Evolutionary conservation across 768 basidiomycete genomes (phyloP), one percentile per base, ranked within the genome.

Genomic region (Macrolepiota albuminosa): DNA sequence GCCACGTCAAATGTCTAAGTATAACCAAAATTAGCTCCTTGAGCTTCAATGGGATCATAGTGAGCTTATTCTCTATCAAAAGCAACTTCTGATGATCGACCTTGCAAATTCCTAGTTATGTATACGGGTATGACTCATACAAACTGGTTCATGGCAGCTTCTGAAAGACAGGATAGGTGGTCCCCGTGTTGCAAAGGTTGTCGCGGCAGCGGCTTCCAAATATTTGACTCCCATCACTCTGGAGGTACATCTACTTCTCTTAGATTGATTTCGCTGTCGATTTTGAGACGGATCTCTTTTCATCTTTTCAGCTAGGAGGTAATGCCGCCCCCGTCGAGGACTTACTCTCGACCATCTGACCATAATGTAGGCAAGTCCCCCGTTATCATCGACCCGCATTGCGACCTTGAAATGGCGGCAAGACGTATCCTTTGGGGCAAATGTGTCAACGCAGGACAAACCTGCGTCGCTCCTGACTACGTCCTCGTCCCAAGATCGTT

Each of bases 401-500:
- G 82, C 56, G 86, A 94, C 67, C 72, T 93, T 53, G 77, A 84
- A 58, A 73, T 78, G 5, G 79, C 86, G 0, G 89, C 89, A 3
- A 81, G 79, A 46, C 80, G 92, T n/a, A 77, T 95, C 47, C 70
- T 93, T 39, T 93, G 90, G 89, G 91, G 91, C n/a, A 91, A 91
- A 50, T 71, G 75, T n/a, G 72, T 79, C 40, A 95, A 95, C 64
- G 84, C 83, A 0, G 93, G 93, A 2, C 83, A 93, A 75, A 85
- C 85, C 1, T 94, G 92, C 59, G 76, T 87, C 4, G 84, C 88
- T 5, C 83, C 83, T 0, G 83, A 84, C 63, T 83, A 84, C 60
- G 71, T 82, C 21, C 76, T 83, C 55, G 79, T 84, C 4, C 78
- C 79, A 13, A 73, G 67, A 29, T 71, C 72, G 4, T 74, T 78